Base-by-base conservation (phyloP, 2,329 filamentous ascomycete species). In the Cladorrhinum sp. region DNA sequence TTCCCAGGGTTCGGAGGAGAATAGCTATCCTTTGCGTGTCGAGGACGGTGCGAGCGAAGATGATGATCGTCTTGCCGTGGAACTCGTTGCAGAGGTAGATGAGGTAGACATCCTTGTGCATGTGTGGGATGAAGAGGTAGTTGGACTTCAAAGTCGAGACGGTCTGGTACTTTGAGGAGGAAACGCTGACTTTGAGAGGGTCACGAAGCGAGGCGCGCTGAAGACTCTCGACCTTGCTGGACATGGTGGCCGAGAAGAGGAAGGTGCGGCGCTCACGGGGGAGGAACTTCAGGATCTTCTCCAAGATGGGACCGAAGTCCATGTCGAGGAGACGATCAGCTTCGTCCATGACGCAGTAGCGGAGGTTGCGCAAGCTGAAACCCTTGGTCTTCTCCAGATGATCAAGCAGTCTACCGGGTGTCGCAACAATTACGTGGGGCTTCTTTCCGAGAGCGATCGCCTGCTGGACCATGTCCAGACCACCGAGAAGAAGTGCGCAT, bases 371-470 rank as follows among this genome's bases (percentile, higher is more conserved):
- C 54, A 98, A 78, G 1, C 89, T 93, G 76, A 99, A 98, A 10
- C 95, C 94, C 75, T 96, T 97, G 1, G 95, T 99, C 76, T 96
- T 96, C 73, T 98, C 92, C 8, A 98, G 79, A 69, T 99, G 95
- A 70, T 98, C 95, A 3, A 97, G 80, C 21, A 97, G 79, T 60
- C 94, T 61, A 18, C 67, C 94, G 0, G 94, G 94, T 0, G 94
- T 97, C 0, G 94, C 94, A 42, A 98, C 93, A 21, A 98, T 81
- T 23, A 99, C 88, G 71, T 99, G 95, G 7, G 95, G 95, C 69
- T 94, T 94, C 82, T 96, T 97, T n/a, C 90, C 92, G 0, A 99
- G 83, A 0, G 93, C 90, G 65, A 99, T 96, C 1, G 90, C 77
- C 73, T 99, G 95, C 0, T 91, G 85, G 1, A 97, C 90, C 91